Evolutionary conservation across 2,329 filamentous ascomycete genomes (phyloP), one percentile per base, ranked within the genome.

Genomic region (Boeremia exigua): DNA sequence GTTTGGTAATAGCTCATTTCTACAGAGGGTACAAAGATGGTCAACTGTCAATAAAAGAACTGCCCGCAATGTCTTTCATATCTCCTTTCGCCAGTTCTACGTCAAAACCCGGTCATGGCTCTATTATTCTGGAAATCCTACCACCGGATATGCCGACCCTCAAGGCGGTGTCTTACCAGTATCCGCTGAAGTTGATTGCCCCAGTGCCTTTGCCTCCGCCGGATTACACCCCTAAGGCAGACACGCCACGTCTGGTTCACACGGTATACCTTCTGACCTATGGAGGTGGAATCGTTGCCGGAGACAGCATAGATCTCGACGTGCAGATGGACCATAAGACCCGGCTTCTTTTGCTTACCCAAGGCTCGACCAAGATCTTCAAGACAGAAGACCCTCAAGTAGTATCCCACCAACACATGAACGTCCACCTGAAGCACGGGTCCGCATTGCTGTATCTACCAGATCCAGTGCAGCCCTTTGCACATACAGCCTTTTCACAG

Each of bases 301-400:
- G 93, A 37, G 95, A 99, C 75, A 81, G 85, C 61, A 88, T 98
- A 73, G 81, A 88, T 68, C 84, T 99, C 25, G 80, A 81, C 17
- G 84, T 96, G 58, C 82, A 83, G 9, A 80, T 96, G 43, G 84
- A 85, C 10, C 65, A 81, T 2, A 77, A 79, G 2, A 88, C 91
- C 4, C 88, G 86, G 57, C 84, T 97, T 49, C 78, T 85, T 8
- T 73, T 83, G 14, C 75, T 82, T 27, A 83, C 84, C 0, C 85
- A 87, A 79, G 94, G 94, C 48, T 92, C 92, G 77, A 98, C 95
- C 57, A 99, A 98, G 79, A 87, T 99, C 66, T 98, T 96, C 84
- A 96, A 95, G 72, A 90, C 92, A 0, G 75, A 84, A 43, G 78
- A 80, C 50, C 77, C 78, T 45, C 73, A 69, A 1, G 52, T 78